A percentile compares a stretch with the other conserved stretches of the same genome.
Conservation (phyloP, 768 basidiomycete species). For the Suillus brevipes region DNA sequence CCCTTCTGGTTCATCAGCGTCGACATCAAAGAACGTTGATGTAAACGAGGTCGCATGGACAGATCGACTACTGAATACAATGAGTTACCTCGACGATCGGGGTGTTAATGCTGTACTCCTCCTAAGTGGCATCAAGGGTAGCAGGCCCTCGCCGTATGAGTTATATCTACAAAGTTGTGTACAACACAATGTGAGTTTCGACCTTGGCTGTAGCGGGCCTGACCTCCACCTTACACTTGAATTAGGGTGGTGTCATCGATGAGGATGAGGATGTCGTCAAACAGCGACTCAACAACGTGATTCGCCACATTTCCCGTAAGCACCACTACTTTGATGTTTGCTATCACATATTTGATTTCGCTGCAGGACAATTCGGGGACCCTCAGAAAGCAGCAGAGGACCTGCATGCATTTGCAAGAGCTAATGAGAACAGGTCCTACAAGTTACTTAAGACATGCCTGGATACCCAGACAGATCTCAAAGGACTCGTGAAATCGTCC, state of each 20-base stretch:
- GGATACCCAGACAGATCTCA: slow-evolving; percentile 84
- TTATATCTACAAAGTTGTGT: slow-evolving; percentile 73
- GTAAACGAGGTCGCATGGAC: slow-evolving; percentile 85
- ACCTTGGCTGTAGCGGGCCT: neutral
- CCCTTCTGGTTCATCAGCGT: slow-evolving; percentile 49
- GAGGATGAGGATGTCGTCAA: slow-evolving; percentile 68
- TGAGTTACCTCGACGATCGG: slow-evolving; percentile 65
- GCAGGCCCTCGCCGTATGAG: slow-evolving; percentile 71
- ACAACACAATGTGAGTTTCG: slow-evolving; percentile 74
- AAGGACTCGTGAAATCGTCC: slow-evolving; percentile 72
- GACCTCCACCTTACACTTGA: slow-evolving; percentile 4
- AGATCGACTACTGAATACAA: slow-evolving; percentile 72
- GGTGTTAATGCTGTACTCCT: slow-evolving; percentile 56
- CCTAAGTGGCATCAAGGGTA: slow-evolving; percentile 64
- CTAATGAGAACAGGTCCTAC: slow-evolving; percentile 85
- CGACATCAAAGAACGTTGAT: slow-evolving; percentile 48
- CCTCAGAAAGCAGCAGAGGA: slow-evolving; percentile 76
- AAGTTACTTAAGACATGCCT: slow-evolving; percentile 79
- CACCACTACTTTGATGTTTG: slow-evolving; percentile 10
- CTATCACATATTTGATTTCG: neutral
- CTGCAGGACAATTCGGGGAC: slow-evolving; percentile 60
- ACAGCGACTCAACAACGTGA: slow-evolving; percentile 52
- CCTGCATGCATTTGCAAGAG: slow-evolving; percentile 76
- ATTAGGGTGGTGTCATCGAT: slow-evolving; percentile 88
- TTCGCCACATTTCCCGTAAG: slow-evolving; percentile 64